Base-by-base conservation (phyloP, 345 rosid genomes). In the Populus simonii region DNA sequence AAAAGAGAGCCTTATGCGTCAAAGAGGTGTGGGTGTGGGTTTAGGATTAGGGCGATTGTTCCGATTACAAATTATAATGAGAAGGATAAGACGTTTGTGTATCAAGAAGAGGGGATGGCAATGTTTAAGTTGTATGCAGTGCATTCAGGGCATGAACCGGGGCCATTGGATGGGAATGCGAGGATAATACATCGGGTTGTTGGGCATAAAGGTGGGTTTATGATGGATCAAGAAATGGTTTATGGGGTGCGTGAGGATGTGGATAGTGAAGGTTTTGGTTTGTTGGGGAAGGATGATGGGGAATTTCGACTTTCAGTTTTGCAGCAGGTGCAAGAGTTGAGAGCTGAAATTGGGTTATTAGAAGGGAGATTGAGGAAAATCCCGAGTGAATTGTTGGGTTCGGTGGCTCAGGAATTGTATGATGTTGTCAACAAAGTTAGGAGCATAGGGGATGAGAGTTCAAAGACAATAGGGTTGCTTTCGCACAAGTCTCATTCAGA, bases 1-100 rank as follows among this genome's bases (percentile, higher is more conserved):
- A 96, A 93, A 89, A 93, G 99, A 85, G 99, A 96, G 84, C 98
- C 98, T 8, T 96, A 96, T 85, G 98, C 92, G 3, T 96, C 99
- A 0, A 96, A 96, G 87, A 89, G 98, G 79, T 96, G 98, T 71
- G 98, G 99, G 6, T 96, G 99, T 76, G 97, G 95, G 71, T 96
- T 96, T 85, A 83, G 99, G 81, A 96, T 96, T 82, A 85, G 99
- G 86, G 99, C 99, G 0, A 96, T 96, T 39, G 98, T 96, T 36
- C 99, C 98, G 1, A 96, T 96, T 83, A 83, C 94, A 1, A 96
- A 93, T 80, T 96, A 96, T 75, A 93, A 90, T 82, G 99, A 96
- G 82, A 96, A 90, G 93, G 95, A 94, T 78, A 96, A 91, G 83
- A 91, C 94, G 3, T 96, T 96, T 84, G 95, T 93, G 25, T 96